These are phyloP conservation scores for Aspergillus bombycis DNA, from an alignment of 2,329 filamentous ascomycete species.

Conservation along the genomic window DNA sequence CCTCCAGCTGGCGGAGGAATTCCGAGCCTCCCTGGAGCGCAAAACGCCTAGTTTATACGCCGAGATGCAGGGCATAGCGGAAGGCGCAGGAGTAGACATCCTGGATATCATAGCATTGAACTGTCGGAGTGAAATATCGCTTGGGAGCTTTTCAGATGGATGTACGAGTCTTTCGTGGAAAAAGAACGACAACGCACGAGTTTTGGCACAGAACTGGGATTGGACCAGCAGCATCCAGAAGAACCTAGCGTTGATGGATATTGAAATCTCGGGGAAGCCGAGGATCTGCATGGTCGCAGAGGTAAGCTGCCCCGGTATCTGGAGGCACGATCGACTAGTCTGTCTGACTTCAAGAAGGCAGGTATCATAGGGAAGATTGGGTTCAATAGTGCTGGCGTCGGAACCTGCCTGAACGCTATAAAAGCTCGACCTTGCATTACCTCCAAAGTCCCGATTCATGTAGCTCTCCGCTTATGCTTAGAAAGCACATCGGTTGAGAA, in stretches of 20 bases:
- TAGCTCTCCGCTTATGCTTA: constrained; percentile 60
- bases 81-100: constrained; percentile 52
- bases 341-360: constrained; percentile 33
- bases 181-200: constrained; percentile 38
- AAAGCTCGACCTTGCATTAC: constrained; percentile 58
- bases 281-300: constrained; percentile 60
- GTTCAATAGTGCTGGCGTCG: constrained; percentile 62
- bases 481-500: constrained; percentile 54
- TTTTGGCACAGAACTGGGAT: constrained; percentile 63
- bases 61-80: constrained; percentile 58
- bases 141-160: constrained; percentile 60
- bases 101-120: constrained; percentile 61
- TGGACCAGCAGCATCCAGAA: constrained; percentile 57
- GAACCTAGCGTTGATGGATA: constrained; percentile 56
- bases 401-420: constrained; percentile 65
- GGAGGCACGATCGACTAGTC: not conserved
- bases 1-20: constrained; percentile 49
- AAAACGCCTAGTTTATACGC: constrained; percentile 42
- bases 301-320: constrained; percentile 18
- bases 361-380: constrained; percentile 69
- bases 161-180: constrained; percentile 61
- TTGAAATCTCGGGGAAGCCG: constrained; percentile 50
- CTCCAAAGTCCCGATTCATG: constrained; percentile 60
- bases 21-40: constrained; percentile 48
- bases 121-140: constrained; percentile 62